Evolutionary conservation across 2,329 filamentous ascomycete genomes (phyloP), one percentile per base, ranked within the genome.

Genomic region (Pseudogymnoascus sp.): DNA sequence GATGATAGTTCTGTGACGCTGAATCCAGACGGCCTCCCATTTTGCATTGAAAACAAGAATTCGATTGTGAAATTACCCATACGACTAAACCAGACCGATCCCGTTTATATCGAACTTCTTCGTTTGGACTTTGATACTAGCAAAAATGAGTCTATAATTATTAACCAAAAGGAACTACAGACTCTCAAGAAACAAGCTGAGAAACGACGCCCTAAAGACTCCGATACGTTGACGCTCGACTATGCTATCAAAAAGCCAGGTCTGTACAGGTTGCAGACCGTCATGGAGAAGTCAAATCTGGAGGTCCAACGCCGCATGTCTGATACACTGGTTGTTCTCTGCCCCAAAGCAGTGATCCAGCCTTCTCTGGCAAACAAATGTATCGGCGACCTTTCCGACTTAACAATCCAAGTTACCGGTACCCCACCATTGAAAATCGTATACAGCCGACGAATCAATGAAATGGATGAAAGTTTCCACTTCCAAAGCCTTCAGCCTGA

Each of bases 401-500:
- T 97, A 53, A 84, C 87, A 16, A 79, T 99, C 61, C 87, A 93
- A 70, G 91, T 97, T 3, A 83, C 89, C 67, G 95, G 95, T 16
- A 96, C 92, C 0, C 91, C 96, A 2, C 95, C 95, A 2, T 80
- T 99, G 67, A 93, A 93, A 73, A 90, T 99, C 69, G 90, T 91
- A 69, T 99, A 99, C 76, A 95, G 91, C 70, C 88, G 92, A 62
- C 88, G 87, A 5, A 87, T 96, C 69, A 96, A 97, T 69, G 86
- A 87, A 65, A 88, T 90, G 67, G 87, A 96, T 67, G 87, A 88
- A 69, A 90, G 90, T 65, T 91, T 93, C 68, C 91, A 93, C 66
- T 93, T 96, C 69, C 93, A 97, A 75, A 96, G 91, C 71, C 85
- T 99, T 49, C 93, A 96, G 69, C 93, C 95, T 0, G 92, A 97